phyloP scores from a whole-genome alignment of 129 eudicot genomes.

The Chrysanthemum makinoi region DNA sequence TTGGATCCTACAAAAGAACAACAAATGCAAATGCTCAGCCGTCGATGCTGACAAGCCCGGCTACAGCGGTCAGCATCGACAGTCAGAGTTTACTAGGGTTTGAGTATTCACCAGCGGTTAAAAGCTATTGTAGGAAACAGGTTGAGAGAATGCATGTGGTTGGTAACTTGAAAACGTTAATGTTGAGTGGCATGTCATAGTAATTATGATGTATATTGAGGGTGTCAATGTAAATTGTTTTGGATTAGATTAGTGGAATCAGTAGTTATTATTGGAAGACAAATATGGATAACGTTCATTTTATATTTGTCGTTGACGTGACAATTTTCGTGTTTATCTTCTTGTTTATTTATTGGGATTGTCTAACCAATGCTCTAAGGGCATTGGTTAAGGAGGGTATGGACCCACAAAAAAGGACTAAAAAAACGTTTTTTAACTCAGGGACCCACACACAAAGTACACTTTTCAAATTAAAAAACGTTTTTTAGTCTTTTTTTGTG shows the following conservation, averaged over 20 bases:
- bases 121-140: conserved; percentile 29
- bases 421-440: no score
- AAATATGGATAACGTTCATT: conserved; percentile 15
- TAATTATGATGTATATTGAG: conserved; percentile 22
- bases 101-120: conserved; percentile 32
- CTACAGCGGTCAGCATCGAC: neutral
- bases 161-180: conserved; percentile 31
- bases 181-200: conserved; percentile 33
- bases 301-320: conserved; percentile 32
- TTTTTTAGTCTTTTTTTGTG: no score
- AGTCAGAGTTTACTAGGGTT: conserved; percentile 31
- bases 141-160: conserved; percentile 28
- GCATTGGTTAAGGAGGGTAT: no score
- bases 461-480: no score
- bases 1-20: conserved; percentile 39
- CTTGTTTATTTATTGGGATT: no score
- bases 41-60: neutral
- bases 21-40: conserved; percentile 27
- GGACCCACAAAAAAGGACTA: no score
- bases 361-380: no score
- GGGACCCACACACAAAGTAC: no score
- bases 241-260: neutral
- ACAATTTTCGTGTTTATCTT: conserved; percentile 33
- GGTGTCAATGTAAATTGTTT: conserved; percentile 5
- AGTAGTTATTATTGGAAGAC: conserved; percentile 9